Evolutionary conservation across 371 early-diverging fungal species (phyloP).

Genomic region (Mortierella sp.): DNA sequence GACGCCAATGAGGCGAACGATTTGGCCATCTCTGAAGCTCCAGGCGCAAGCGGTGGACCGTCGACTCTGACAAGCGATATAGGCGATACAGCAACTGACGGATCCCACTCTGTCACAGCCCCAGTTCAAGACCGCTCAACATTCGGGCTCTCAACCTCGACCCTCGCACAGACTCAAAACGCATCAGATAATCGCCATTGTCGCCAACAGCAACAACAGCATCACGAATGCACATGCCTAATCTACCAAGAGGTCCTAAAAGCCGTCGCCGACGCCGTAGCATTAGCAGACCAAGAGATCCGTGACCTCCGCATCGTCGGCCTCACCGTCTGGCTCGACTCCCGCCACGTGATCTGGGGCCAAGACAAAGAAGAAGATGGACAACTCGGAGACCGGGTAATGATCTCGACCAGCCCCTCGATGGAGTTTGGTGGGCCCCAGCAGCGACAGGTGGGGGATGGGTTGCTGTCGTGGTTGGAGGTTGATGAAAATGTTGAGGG

Average conservation of each 20-base stretch:
- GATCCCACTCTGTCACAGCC: neutral
- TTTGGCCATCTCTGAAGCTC: neutral
- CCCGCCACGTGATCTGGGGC: constrained; percentile 42
- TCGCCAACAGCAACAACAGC: neutral
- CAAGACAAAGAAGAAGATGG: constrained; percentile 36
- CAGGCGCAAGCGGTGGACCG: neutral
- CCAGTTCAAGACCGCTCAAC: neutral
- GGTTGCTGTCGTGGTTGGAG: constrained; percentile 44
- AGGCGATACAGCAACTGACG: neutral
- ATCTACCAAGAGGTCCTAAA: constrained; percentile 24
- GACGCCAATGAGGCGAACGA: neutral
- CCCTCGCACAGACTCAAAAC: neutral
- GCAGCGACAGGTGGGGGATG: constrained; percentile 34
- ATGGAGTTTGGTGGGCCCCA: constrained; percentile 1
- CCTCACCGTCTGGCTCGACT: constrained; percentile 39
- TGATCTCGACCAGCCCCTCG: constrained; percentile 21
- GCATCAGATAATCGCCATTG: neutral
- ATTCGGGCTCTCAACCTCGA: constrained; percentile 11
- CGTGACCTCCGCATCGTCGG: constrained; percentile 32
- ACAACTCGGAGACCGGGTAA: constrained; percentile 30
- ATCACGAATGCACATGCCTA: constrained; percentile 20
- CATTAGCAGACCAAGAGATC: constrained; percentile 44
- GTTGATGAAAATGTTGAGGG: neutral
- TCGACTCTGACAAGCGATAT: neutral
- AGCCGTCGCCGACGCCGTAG: constrained; percentile 33